phyloP scores from a whole-genome alignment of 2,329 filamentous ascomycete species.

The Xylariomycetidae sp. region DNA sequence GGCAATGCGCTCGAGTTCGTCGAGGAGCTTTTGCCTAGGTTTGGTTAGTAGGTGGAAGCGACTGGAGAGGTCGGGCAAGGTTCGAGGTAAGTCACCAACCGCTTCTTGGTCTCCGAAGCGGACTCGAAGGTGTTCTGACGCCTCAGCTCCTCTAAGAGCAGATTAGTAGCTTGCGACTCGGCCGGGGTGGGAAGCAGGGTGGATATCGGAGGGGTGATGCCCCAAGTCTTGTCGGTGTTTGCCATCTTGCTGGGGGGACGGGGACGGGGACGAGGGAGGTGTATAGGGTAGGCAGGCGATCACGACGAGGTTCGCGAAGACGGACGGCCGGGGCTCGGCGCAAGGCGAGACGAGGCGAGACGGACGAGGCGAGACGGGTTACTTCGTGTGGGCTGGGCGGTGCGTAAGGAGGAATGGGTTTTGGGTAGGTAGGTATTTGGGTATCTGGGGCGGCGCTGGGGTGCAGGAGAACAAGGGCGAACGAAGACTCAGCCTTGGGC shows the following conservation, averaged over 20 bases:
- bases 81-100: conserved; percentile 41
- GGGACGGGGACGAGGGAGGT: background rate
- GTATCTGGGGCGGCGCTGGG: too few relatives aligned
- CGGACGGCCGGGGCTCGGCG: too few relatives aligned
- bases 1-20: conserved; percentile 71
- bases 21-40: conserved; percentile 62
- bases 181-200: conserved; percentile 65
- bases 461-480: too few relatives aligned
- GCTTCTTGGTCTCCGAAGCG: conserved; percentile 73
- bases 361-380: too few relatives aligned
- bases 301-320: too few relatives aligned
- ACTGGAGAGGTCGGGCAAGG: background rate
- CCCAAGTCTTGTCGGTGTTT: conserved; percentile 33
- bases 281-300: too few relatives aligned
- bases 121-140: conserved; percentile 88
- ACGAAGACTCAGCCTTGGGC: too few relatives aligned
- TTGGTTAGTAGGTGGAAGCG: conserved; percentile 25
- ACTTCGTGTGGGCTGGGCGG: too few relatives aligned
- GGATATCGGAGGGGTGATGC: conserved; percentile 82
- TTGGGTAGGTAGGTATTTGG: too few relatives aligned
- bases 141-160: conserved; percentile 78
- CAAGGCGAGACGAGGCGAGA: too few relatives aligned
- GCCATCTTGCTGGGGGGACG: conserved; percentile 15
- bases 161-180: conserved; percentile 71
- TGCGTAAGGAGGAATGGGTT: too few relatives aligned